Conservation (phyloP, 148 eudicot species). For the Silene uniflora region DNA sequence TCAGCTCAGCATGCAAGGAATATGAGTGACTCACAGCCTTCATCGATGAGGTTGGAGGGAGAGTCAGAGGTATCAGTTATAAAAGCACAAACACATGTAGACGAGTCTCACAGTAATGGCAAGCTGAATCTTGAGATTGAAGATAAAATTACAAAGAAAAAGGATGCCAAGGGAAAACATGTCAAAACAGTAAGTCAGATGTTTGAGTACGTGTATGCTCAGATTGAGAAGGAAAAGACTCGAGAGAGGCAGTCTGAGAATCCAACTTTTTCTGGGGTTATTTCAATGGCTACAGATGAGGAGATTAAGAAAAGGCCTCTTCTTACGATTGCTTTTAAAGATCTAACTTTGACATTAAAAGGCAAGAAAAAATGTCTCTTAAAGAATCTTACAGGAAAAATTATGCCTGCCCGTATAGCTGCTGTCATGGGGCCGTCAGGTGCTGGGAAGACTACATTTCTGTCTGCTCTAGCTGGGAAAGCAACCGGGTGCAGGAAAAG, state of each 20-base stretch:
- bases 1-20: conserved; percentile 21
- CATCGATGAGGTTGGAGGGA: conserved; percentile 30
- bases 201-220: conserved; percentile 69
- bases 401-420: conserved; percentile 61
- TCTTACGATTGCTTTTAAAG: conserved; percentile 58
- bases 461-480: conserved; percentile 73
- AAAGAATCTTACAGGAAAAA: conserved; percentile 61
- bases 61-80: conserved; percentile 23
- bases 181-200: conserved; percentile 53
- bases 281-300: conserved; percentile 48
- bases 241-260: conserved; percentile 37
- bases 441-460: conserved; percentile 74
- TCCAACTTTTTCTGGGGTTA: conserved; percentile 48
- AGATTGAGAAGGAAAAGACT: conserved; percentile 75
- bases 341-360: conserved; percentile 59
- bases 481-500: conserved; percentile 52
- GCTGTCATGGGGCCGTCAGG: conserved; percentile 90
- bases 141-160: conserved; percentile 28
- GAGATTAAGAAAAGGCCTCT: conserved; percentile 48
- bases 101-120: conserved; percentile 27
- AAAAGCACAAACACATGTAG: conserved; percentile 27
- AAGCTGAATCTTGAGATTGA: conserved; percentile 35
- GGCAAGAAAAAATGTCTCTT: conserved; percentile 53
- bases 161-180: conserved; percentile 40
- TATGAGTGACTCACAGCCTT: conserved; percentile 23